Conservation (phyloP, 2,329 filamentous ascomycete genomes). For the Pseudogymnoascus sp. region DNA sequence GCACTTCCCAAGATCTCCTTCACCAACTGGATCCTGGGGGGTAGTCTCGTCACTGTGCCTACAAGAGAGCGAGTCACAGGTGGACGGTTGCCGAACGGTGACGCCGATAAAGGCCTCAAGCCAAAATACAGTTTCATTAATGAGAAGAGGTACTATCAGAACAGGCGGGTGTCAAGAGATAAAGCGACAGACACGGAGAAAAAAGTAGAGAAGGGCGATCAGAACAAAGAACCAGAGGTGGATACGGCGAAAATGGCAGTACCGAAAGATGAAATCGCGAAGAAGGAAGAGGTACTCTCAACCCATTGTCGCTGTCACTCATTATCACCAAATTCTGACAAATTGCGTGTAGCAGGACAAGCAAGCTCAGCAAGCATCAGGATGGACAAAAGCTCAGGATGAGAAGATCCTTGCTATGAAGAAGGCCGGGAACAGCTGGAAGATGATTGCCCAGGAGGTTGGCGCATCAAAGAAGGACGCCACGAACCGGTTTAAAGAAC, state of each 20-base stretch:
- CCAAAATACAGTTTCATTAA: neutral
- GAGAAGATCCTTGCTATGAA: constrained; percentile 23
- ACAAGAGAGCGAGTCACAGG: neutral
- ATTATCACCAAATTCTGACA: neutral
- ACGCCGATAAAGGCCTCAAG: neutral
- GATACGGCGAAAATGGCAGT: neutral
- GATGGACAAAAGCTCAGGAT: constrained; percentile 21
- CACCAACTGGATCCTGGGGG: constrained; percentile 26
- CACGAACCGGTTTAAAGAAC: constrained; percentile 16
- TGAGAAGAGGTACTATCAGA: neutral
- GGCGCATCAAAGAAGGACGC: constrained; percentile 16
- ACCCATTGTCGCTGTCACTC: neutral
- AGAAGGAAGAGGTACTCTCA: neutral
- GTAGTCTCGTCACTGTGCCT: constrained; percentile 16
- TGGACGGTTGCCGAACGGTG: neutral
- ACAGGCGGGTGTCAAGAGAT: neutral
- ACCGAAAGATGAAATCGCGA: constrained; percentile 4
- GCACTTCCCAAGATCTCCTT: constrained; percentile 19
- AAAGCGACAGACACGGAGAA: constrained; percentile 4
- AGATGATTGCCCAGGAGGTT: constrained; percentile 19
- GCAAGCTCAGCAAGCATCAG: neutral
- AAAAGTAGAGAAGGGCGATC: constrained; percentile 1
- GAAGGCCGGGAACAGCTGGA: constrained; percentile 21
- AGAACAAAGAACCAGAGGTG: constrained; percentile 1
- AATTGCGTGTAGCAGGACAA: neutral